These are phyloP conservation scores for Suillus fuscotomentosus DNA, from an alignment of 768 basidiomycete species.

Conservation along the genomic window DNA sequence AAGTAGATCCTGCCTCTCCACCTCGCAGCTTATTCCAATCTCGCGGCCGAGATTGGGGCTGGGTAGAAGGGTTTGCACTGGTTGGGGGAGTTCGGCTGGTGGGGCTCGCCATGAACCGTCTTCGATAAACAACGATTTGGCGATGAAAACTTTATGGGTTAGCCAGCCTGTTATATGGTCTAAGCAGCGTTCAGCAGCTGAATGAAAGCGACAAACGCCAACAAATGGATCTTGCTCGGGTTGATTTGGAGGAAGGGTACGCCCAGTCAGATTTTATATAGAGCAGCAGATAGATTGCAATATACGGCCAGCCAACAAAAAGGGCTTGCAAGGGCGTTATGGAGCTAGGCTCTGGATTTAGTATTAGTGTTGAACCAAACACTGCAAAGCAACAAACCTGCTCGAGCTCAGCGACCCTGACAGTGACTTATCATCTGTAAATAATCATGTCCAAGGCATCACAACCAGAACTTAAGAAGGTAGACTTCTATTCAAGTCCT, in stretches of 20 bases:
- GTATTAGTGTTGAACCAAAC: constrained; percentile 22
- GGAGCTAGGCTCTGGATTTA: constrained; percentile 3
- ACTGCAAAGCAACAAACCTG: constrained; percentile 28
- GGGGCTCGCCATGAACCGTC: constrained; percentile 42
- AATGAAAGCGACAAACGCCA: not conserved
- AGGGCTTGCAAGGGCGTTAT: not conserved
- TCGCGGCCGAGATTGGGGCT: constrained; percentile 30
- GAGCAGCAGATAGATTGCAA: not conserved
- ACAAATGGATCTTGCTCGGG: not conserved
- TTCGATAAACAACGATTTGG: not conserved
- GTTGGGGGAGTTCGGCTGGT: constrained; percentile 28
- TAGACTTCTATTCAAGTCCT: constrained; percentile 28
- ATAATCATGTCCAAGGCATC: constrained; percentile 86
- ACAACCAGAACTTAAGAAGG: constrained; percentile 98
- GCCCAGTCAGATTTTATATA: not conserved
- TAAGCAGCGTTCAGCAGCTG: not conserved
- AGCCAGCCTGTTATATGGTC: not conserved
- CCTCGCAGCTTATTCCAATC: constrained; percentile 41
- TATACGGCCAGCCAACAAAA: not conserved
- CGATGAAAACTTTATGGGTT: not conserved
- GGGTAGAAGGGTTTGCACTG: constrained; percentile 27
- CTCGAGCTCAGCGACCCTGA: not conserved
- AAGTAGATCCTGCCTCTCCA: constrained; percentile 49
- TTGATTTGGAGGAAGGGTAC: not conserved
- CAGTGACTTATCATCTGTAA: constrained; percentile 2